Base-by-base conservation (phyloP, 352 stramenopile genomes). In the Globisporangium splendens region DNA sequence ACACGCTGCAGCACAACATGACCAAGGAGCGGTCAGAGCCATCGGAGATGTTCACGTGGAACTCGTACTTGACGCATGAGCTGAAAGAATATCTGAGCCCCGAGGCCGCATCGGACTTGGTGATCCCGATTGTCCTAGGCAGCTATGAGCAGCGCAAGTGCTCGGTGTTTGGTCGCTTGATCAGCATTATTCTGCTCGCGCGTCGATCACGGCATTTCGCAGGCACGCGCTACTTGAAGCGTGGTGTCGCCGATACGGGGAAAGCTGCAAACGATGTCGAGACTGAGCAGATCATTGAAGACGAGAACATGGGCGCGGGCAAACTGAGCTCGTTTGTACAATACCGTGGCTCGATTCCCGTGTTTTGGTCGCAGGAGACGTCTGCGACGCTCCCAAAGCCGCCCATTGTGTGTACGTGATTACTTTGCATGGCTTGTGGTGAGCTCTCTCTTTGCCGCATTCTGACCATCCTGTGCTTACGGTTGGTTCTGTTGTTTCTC, bases 231-330 rank as follows among this genome's bases (percentile, higher is more conserved):
- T 99, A 99, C 69, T 75, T 99, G 41, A 99, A 99, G 68, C 91
- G 96, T 56, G 97, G 86, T 46, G 83, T 99, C 6, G 98, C 90
- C 59, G 97, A 99, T 68, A 93, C 93, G n/a, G 98, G 97, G 8
- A 99, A 99, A 54, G 97, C 98, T 8, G 98, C 97, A 7, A 99
- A 99, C 61, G 97, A 99, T 61, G 97, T 99, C 8, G 98, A 99
- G 68, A 97, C 98, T 13, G 98, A 99, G 69, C 95, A 98, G 63
- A 97, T 98, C 51, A 84, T 98, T 20, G 88, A 95, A 58, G 78
- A 96, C 50, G 83, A 95, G 56, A 93, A 77, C 53, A 96, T 76
- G 88, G 83, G 83, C 1, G 93, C 73, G 50, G 93, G 79, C 17
- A 96, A 96, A 18, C 98, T 99, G 65, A 98, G 89, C 18, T 97